Conservation (phyloP, 345 rosid genomes). For the Eucalyptus sp. region DNA sequence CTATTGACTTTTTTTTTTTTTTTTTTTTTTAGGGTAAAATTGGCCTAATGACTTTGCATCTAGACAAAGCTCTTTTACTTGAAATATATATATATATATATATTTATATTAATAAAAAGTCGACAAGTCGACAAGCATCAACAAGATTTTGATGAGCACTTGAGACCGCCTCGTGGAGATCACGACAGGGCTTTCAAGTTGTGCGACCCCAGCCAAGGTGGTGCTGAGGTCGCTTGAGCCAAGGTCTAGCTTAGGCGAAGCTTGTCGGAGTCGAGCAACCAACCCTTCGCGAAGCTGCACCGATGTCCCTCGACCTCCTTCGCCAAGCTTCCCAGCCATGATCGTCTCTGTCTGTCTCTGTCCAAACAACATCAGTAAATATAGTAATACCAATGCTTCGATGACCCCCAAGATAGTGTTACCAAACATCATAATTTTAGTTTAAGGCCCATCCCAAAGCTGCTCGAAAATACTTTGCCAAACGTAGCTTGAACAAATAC, state of each 20-base stretch:
- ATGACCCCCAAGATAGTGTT: rapidly evolving
- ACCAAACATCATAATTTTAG: not conserved
- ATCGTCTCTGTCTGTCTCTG: not conserved
- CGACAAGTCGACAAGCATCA: too few species aligned
- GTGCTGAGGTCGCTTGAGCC: not conserved
- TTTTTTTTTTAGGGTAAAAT: not conserved
- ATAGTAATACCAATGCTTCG: not conserved
- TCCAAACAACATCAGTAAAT: not conserved
- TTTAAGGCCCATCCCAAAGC: not conserved
- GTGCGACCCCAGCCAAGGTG: not conserved
- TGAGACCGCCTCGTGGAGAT: rapidly evolving
- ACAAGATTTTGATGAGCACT: too few species aligned
- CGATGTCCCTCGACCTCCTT: not conserved
- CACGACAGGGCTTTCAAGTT: rapidly evolving
- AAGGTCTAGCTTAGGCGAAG: not conserved
- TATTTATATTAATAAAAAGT: too few species aligned
- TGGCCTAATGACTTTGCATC: not conserved
- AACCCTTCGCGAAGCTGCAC: not conserved
- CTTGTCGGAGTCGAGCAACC: not conserved
- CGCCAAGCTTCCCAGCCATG: not conserved
- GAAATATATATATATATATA: too few species aligned
- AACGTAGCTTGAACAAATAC: not conserved
- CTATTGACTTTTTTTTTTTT: too few species aligned
- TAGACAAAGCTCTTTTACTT: not conserved
- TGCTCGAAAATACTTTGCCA: not conserved